phyloP scores from a whole-genome alignment of 208 protist genomes.

The Crithidia fasciculata region DNA sequence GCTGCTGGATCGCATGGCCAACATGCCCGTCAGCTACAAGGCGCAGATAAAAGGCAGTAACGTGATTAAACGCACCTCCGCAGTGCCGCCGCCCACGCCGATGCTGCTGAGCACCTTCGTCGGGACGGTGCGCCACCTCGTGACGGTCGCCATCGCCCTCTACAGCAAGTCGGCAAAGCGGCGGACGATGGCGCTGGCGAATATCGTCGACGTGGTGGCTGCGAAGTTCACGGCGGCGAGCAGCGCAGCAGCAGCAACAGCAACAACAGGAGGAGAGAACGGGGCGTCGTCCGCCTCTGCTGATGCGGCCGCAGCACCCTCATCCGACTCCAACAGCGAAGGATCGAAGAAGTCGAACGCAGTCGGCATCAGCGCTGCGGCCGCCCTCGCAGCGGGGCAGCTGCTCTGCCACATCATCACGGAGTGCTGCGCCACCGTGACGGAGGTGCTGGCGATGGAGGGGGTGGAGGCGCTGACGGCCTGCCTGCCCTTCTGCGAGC shows the following conservation, averaged over 20 bases:
- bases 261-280: background rate
- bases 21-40: slow-evolving; percentile 43
- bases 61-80: slow-evolving; percentile 41
- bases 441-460: slow-evolving; percentile 75
- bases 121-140: slow-evolving; percentile 36
- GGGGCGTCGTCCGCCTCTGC: background rate
- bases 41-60: slow-evolving; percentile 12
- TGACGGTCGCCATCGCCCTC: slow-evolving; percentile 21
- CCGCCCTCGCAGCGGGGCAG: slow-evolving; percentile 37
- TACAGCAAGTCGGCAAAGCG: slow-evolving; percentile 33
- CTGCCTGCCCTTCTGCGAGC: slow-evolving; percentile 64
- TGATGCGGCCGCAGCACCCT: background rate
- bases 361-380: slow-evolving; percentile 23
- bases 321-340: background rate
- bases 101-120: slow-evolving; percentile 59
- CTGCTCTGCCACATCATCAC: slow-evolving; percentile 38
- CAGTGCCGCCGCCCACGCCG: slow-evolving; percentile 35
- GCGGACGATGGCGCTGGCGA: slow-evolving; percentile 31
- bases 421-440: slow-evolving; percentile 28
- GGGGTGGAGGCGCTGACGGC: slow-evolving; percentile 57
- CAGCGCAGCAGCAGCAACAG: slow-evolving; percentile 2
- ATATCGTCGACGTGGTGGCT: slow-evolving; percentile 39
- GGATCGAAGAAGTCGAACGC: slow-evolving; percentile 3
- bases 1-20: slow-evolving; percentile 48
- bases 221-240: slow-evolving; percentile 31